Base-by-base conservation (phyloP, 192 early-diverging fungal species). In the Umbelopsis sp. region DNA sequence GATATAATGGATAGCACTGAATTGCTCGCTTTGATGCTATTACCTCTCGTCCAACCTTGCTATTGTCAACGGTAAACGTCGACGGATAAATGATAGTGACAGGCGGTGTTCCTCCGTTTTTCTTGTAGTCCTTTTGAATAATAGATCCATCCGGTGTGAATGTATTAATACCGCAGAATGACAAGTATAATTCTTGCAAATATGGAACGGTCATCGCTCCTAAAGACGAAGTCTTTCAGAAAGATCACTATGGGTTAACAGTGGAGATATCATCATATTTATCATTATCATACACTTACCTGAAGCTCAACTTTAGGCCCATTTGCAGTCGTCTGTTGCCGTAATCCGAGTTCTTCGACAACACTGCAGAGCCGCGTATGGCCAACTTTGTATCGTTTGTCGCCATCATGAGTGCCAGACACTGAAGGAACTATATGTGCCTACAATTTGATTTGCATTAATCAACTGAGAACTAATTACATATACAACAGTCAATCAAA, bases 371-470 rank as follows among this genome's bases (percentile, higher is more conserved):
- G 41, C 12, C 84, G 76, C 1, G 74, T 68, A 53, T 87, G 74
- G 0, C 90, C 90, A 76, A 86, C 88, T 45, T 68, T 81, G 9
- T 75, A 71, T 10, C 82, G 68, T 0, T 77, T 43, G 31, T 65
- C 47, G 10, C 82, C 77, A 4, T 71, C 75, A 45, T 65, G 74
- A 2, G 77, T 45, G 2, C 85, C 80, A 0, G 86, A 84, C 12
- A 89, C 85, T 0, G 88, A 83, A 0, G 87, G 83, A 4, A 91
- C 74, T 25, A 89, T 71, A 31, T 84, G 82, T 1, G 81, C 81
- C 82, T 76, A 25, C 43, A n/a, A 6, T 34, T 43, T 24, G 32
- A 9, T 44, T 16, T 22, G 34, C 44, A 9, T 24, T 45, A 1
- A 43, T 22, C 7, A 26, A 16, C 29, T 12, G 7, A 21, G 21